These are phyloP conservation scores for Beauveria sp. DNA, from an alignment of 2,329 filamentous ascomycete genomes.

Conservation along the genomic window DNA sequence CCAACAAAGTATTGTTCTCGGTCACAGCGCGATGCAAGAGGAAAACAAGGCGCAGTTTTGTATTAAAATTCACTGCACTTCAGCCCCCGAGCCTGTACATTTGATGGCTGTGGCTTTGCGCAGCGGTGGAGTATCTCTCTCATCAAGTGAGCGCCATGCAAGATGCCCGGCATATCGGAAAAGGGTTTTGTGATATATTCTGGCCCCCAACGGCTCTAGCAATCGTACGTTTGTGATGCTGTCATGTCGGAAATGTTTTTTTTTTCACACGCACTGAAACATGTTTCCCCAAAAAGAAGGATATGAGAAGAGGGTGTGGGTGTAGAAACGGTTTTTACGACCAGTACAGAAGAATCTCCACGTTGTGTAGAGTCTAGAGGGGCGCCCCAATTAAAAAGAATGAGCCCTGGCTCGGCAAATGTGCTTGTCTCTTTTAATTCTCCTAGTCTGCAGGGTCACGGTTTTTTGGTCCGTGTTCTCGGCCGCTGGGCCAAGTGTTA, in stretches of 20 bases:
- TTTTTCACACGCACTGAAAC: neutral
- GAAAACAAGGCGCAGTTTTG: no score
- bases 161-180: no score
- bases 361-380: neutral
- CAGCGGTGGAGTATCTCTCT: neutral
- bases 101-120: neutral
- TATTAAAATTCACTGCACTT: neutral
- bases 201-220: neutral
- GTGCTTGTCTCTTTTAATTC: neutral
- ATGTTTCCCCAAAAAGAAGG: neutral
- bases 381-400: no score
- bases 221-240: neutral
- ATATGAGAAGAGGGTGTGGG: neutral
- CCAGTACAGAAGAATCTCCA: neutral
- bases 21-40: no score
- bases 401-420: neutral
- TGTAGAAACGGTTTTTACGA: neutral
- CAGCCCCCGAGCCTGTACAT: neutral
- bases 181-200: no score
- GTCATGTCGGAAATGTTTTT: neutral
- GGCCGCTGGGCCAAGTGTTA: no score
- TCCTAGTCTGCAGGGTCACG: neutral
- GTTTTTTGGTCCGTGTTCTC: no score
- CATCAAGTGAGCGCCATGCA: no score
- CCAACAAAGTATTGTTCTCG: no score